Percentiles rank a stretch among this genome's conserved stretches.
Conservation (phyloP, 305 asterid genomes). For the Nicotiana rustica region DNA sequence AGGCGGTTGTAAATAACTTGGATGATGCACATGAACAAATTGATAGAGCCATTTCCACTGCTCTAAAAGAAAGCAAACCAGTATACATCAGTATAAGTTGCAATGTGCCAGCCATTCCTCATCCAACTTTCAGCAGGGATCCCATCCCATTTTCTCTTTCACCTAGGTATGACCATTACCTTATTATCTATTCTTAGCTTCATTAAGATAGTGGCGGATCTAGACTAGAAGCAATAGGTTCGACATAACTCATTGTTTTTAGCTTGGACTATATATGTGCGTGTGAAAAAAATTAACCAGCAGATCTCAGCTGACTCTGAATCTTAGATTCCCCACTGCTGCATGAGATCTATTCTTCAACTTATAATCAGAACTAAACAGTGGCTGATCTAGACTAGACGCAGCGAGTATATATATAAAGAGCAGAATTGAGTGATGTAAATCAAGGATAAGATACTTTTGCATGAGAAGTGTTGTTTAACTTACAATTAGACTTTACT, state of each 20-base stretch:
- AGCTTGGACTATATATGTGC: not conserved
- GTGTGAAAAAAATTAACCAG: not conserved
- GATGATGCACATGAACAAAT: slow-evolving; percentile 71
- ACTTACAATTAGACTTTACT: not conserved
- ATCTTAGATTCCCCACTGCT: not conserved
- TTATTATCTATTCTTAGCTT: not conserved
- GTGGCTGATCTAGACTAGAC: too few relatives aligned
- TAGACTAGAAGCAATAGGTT: not conserved
- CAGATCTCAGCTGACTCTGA: not conserved
- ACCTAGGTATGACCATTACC: slow-evolving; percentile 48
- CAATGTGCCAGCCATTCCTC: slow-evolving; percentile 66
- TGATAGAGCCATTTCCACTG: slow-evolving; percentile 68
- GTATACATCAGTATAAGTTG: slow-evolving; percentile 71
- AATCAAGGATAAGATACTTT: not conserved
- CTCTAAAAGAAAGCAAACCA: slow-evolving; percentile 74
- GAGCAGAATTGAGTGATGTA: not conserved
- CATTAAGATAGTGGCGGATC: not conserved
- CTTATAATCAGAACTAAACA: not conserved
- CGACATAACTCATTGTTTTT: not conserved
- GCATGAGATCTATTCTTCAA: not conserved
- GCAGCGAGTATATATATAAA: too few relatives aligned
- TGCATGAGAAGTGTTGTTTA: not conserved
- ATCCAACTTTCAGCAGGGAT: slow-evolving; percentile 63
- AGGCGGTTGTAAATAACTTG: slow-evolving; percentile 72
- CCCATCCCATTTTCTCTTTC: slow-evolving; percentile 69